Base-by-base conservation (phyloP, 305 asterid species). In the Fraxinus baroniana region DNA sequence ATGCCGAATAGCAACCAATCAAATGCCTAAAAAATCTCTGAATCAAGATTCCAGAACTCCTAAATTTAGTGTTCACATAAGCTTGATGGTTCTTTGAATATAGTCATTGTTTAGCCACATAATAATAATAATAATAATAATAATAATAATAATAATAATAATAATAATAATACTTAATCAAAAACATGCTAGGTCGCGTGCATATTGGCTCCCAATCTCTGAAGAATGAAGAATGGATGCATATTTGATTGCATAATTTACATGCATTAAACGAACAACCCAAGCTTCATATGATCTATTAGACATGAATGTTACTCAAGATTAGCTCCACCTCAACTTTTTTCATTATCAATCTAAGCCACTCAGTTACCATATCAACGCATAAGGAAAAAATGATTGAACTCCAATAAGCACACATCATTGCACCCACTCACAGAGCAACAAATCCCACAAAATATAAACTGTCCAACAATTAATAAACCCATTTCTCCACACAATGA, bases 401-500 rank as follows among this genome's bases (percentile, higher is more conserved):
- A 68, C 78, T 80, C 60, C 80, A 72, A 80, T 64, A 1, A 64
- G 36, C 68, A 81, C 62, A 22, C 74, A 71, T 71, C 44, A 71
- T 32, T 10, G 41, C 22, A 71, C 39, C 76, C 75, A 73, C 46
- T 18, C 20, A 55, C 55, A 55, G 4, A 62, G 30, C 80, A 76
- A n/a, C 44, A 37, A 78, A 80, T 2, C 83, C 39, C 77, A 30
- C 46, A 77, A 41, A 73, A 66, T 3, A 78, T 28, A 28, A 81
- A 28, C 49, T 41, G 64, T 7, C 22, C 37, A 30, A 70, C 17
- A 13, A 12, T 28, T 55, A 26, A 28, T 49, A 52, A 82, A 30
- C 46, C 79, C 83, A 84, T 60, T 75, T 60, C 62, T 0, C 77
- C 81, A 35, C 17, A 77, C 84, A 30, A 78, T 78, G 55, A 15